Percentiles rank a stretch among this genome's conserved stretches.
phyloP scores from a whole-genome alignment of 148 eudicot genomes.

The Fallopia convolvulus region DNA sequence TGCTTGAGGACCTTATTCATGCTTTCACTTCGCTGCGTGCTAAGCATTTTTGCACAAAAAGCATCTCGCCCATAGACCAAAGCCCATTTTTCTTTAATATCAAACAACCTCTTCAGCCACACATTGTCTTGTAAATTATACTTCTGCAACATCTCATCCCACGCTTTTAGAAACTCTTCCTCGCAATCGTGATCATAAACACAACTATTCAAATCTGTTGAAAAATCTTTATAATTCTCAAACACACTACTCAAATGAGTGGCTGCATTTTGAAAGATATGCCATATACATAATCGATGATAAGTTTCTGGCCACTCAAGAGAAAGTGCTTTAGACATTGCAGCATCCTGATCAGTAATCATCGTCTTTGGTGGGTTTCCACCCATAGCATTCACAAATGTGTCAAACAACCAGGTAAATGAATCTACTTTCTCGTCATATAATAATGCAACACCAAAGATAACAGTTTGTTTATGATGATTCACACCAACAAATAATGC shows the following conservation, averaged over 20 bases:
- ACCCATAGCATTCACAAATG: slow-evolving; percentile 46
- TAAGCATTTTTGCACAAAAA: slow-evolving; percentile 60
- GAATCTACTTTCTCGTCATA: slow-evolving; percentile 51
- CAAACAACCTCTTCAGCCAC: slow-evolving; percentile 57
- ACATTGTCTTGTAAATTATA: slow-evolving; percentile 54
- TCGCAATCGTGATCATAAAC: slow-evolving; percentile 11
- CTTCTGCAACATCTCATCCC: slow-evolving; percentile 39
- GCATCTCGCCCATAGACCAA: slow-evolving; percentile 64
- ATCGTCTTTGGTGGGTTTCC: slow-evolving; percentile 54
- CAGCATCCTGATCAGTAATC: slow-evolving; percentile 52
- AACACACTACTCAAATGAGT: slow-evolving; percentile 69
- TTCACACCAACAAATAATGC: too few species aligned
- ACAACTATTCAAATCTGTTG: not conserved
- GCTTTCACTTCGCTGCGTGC: slow-evolving; percentile 35
- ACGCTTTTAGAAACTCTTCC: slow-evolving; percentile 48
- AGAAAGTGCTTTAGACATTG: slow-evolving; percentile 40
- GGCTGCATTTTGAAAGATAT: slow-evolving; percentile 18
- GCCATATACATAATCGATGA: slow-evolving; percentile 57
- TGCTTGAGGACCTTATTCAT: slow-evolving; percentile 44
- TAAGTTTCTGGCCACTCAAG: slow-evolving; percentile 51
- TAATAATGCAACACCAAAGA: slow-evolving; percentile 61
- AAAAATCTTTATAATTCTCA: slow-evolving; percentile 21
- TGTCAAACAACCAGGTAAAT: slow-evolving; percentile 53
- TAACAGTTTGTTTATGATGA: too few species aligned
- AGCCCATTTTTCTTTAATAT: slow-evolving; percentile 30